These are phyloP conservation scores for Capsella bursapastoris DNA, from an alignment of 345 rosid genomes.

Conservation along the genomic window DNA sequence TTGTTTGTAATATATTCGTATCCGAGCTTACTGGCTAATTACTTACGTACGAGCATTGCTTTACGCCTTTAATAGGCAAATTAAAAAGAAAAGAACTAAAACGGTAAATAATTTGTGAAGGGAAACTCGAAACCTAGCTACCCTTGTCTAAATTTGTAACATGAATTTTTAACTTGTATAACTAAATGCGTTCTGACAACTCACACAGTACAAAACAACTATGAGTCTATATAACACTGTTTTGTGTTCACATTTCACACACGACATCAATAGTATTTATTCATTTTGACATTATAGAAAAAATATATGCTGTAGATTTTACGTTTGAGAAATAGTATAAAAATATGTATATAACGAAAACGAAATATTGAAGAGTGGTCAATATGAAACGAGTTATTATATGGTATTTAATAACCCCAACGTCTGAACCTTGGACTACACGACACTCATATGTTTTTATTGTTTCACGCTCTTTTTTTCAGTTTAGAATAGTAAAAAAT, in stretches of 20 bases:
- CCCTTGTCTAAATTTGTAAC: background rate
- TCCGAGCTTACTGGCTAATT: background rate
- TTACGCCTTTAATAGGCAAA: background rate
- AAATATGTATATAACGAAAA: background rate
- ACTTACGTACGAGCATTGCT: background rate
- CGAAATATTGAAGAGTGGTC: background rate
- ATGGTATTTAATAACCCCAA: background rate
- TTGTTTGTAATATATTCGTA: background rate
- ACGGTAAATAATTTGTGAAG: background rate
- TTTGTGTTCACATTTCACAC: background rate
- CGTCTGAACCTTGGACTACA: constrained; percentile 28
- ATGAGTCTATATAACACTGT: background rate
- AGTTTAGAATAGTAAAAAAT: background rate
- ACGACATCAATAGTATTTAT: background rate
- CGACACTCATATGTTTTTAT: constrained; percentile 10
- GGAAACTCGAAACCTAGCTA: background rate
- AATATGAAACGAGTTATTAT: background rate
- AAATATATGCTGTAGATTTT: too few species aligned
- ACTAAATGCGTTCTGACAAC: background rate
- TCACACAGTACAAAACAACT: background rate
- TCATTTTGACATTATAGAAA: background rate
- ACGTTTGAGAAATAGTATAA: background rate
- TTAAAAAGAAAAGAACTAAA: background rate
- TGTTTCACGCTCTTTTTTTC: background rate
- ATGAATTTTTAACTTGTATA: constrained; percentile 2